These are phyloP conservation scores for Phytopythium aichiense DNA, from an alignment of 352 stramenopile species.

Conservation along the genomic window DNA sequence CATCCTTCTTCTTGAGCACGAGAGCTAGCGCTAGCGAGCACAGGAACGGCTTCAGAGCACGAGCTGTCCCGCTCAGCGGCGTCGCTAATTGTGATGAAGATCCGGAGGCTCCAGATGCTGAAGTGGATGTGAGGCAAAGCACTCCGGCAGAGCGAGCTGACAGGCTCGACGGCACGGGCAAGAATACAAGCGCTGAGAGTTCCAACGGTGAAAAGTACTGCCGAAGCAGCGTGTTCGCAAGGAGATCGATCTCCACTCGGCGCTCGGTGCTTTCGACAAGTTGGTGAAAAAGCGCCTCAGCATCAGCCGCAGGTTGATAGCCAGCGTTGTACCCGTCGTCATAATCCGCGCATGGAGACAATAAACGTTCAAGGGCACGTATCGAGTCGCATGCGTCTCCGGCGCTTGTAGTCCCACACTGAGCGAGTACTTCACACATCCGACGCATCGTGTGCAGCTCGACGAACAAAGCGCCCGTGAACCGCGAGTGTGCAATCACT, in stretches of 20 bases:
- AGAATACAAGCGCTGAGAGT: constrained; percentile 31
- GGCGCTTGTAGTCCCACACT: not conserved
- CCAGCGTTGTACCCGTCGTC: not conserved
- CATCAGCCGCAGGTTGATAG: not conserved
- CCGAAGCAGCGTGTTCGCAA: constrained; percentile 22
- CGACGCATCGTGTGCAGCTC: constrained; percentile 7
- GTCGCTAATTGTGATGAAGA: not conserved
- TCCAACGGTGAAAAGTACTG: constrained; percentile 10
- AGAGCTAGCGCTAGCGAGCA: constrained; percentile 40
- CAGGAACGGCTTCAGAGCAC: constrained; percentile 43
- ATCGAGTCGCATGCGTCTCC: not conserved
- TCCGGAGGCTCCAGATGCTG: constrained; percentile 7
- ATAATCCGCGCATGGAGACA: not conserved
- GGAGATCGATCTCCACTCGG: constrained; percentile 34
- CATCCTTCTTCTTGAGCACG: constrained; percentile 45
- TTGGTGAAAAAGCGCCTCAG: constrained; percentile 22
- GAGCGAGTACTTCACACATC: constrained; percentile 1
- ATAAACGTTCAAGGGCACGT: not conserved
- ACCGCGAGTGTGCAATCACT: constrained; percentile 2
- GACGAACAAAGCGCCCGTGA: constrained; percentile 4
- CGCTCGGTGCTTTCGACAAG: constrained; percentile 37
- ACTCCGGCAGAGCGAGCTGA: constrained; percentile 31
- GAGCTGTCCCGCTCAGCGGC: not conserved
- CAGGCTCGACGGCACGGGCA: constrained; percentile 42
- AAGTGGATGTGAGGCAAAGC: constrained; percentile 31